Conservation (phyloP, 441 rosid genomes). For the Gossypium davidsonii region DNA sequence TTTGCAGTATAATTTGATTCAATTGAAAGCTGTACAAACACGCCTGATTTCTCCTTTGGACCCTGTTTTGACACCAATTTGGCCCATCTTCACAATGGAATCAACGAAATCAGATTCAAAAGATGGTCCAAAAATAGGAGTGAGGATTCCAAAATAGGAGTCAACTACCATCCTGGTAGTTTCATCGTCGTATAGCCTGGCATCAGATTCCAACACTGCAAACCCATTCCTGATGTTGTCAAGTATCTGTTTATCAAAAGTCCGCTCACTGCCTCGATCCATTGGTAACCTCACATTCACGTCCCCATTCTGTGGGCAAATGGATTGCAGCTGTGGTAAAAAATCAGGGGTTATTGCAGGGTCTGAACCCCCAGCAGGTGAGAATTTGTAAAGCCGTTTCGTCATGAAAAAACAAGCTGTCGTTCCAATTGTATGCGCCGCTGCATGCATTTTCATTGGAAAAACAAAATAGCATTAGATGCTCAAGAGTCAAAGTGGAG, state of each 20-base stretch:
- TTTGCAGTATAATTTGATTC: not conserved
- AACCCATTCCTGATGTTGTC: slow-evolving; percentile 56
- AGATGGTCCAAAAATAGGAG: slow-evolving; percentile 17
- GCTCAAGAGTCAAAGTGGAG: not conserved
- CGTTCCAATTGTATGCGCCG: slow-evolving; percentile 82
- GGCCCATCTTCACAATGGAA: slow-evolving; percentile 67
- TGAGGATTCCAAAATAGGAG: slow-evolving; percentile 33
- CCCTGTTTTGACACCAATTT: slow-evolving; percentile 43
- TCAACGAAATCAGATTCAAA: slow-evolving; percentile 50
- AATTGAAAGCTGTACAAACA: slow-evolving; percentile 48
- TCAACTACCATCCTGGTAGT: slow-evolving; percentile 35
- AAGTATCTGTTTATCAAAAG: slow-evolving; percentile 54
- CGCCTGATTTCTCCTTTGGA: slow-evolving; percentile 45
- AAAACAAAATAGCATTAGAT: not conserved
- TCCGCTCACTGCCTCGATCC: slow-evolving; percentile 38
- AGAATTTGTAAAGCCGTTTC: slow-evolving; percentile 49
- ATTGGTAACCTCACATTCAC: slow-evolving; percentile 43
- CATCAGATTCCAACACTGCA: slow-evolving; percentile 68
- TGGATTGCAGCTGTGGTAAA: slow-evolving; percentile 35
- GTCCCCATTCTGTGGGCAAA: slow-evolving; percentile 51
- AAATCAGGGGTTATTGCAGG: slow-evolving; percentile 54
- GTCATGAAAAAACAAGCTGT: slow-evolving; percentile 81
- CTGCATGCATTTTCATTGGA: slow-evolving; percentile 24
- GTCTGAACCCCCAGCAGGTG: slow-evolving; percentile 40
- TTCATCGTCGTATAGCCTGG: slow-evolving; percentile 54